Percentiles rank a stretch among this genome's conserved stretches.
Evolutionary conservation across 2,329 filamentous ascomycete genomes (phyloP).

Genomic region (Rutstroemia sydowiana): DNA sequence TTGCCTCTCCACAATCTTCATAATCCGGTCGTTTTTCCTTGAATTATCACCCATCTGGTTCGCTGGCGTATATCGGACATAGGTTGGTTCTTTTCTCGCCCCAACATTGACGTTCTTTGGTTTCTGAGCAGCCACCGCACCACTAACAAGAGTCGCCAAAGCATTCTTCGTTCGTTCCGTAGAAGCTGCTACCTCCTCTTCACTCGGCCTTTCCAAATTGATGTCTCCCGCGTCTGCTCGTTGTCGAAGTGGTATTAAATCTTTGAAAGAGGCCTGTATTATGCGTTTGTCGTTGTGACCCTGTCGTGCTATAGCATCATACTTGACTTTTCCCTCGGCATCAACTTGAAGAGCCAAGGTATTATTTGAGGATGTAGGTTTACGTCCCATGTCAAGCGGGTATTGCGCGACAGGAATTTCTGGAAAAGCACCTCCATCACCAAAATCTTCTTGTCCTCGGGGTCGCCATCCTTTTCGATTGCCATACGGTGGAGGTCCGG

Average conservation of each 20-base stretch:
- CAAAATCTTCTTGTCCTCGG: conserved; percentile 81
- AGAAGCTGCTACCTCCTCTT: conserved; percentile 76
- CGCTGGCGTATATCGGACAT: conserved; percentile 89
- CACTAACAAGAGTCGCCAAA: conserved; percentile 71
- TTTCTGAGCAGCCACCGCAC: conserved; percentile 85
- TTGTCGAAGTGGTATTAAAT: conserved; percentile 88
- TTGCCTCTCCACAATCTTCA: conserved; percentile 96
- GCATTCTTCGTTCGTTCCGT: conserved; percentile 86
- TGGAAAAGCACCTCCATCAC: conserved; percentile 92
- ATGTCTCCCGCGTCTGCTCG: conserved; percentile 89
- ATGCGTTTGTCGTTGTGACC: conserved; percentile 79
- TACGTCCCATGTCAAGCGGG: conserved; percentile 88
- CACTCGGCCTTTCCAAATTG: conserved; percentile 73
- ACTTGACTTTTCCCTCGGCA: conserved; percentile 86
- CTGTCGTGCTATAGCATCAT: conserved; percentile 86
- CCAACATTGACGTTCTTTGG: conserved; percentile 88
- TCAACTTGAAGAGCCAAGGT: conserved; percentile 91
- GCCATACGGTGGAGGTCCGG: conserved; percentile 81
- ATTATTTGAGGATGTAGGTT: conserved; percentile 64
- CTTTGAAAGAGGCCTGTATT: conserved; percentile 93
- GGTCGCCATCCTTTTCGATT: conserved; percentile 87
- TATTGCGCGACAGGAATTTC: conserved; percentile 93
- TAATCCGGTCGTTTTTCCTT: conserved; percentile 88
- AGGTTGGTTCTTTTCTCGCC: conserved; percentile 78
- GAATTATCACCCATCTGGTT: conserved; percentile 89